Percentiles rank a stretch among this genome's conserved stretches.
These are phyloP conservation scores for Syzygium aqueum DNA, from an alignment of 345 rosid genomes.

Conservation along the genomic window DNA sequence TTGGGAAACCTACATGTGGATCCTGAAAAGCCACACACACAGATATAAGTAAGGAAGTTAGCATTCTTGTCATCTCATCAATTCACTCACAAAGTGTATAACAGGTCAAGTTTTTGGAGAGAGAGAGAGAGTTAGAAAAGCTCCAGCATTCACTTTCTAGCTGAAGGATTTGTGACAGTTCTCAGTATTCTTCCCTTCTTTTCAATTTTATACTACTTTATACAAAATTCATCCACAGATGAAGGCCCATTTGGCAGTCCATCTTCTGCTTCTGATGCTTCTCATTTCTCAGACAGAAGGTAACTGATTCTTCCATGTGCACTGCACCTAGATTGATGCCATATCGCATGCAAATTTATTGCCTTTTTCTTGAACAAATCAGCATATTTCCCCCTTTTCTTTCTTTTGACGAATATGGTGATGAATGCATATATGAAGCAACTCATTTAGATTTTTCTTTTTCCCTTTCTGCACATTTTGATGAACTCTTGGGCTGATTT, in stretches of 20 bases:
- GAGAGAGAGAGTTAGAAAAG: neutral
- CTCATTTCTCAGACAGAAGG: constrained; percentile 8
- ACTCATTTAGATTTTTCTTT: neutral
- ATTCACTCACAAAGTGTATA: neutral
- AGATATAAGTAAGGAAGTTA: neutral
- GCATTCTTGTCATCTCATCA: neutral
- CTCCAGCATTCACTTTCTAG: neutral
- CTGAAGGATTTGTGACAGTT: neutral
- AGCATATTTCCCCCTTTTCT: neutral
- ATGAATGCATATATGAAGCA: neutral
- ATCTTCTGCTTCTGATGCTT: constrained; percentile 10
- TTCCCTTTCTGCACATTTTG: neutral
- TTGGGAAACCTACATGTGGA: neutral
- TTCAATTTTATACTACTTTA: neutral
- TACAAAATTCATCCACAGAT: neutral
- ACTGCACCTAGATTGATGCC: neutral
- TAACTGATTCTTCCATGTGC: neutral
- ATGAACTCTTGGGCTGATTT: neutral
- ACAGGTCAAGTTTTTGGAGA: neutral
- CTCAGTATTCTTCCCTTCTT: neutral
- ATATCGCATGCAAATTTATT: neutral
- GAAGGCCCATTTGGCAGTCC: constrained; percentile 3
- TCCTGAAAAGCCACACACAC: neutral
- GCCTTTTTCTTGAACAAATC: neutral
- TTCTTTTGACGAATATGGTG: neutral